Percentiles rank a stretch among this genome's conserved stretches.
phyloP scores from a whole-genome alignment of 2,329 filamentous ascomycete species.

The Raffaelea ambrosiae region DNA sequence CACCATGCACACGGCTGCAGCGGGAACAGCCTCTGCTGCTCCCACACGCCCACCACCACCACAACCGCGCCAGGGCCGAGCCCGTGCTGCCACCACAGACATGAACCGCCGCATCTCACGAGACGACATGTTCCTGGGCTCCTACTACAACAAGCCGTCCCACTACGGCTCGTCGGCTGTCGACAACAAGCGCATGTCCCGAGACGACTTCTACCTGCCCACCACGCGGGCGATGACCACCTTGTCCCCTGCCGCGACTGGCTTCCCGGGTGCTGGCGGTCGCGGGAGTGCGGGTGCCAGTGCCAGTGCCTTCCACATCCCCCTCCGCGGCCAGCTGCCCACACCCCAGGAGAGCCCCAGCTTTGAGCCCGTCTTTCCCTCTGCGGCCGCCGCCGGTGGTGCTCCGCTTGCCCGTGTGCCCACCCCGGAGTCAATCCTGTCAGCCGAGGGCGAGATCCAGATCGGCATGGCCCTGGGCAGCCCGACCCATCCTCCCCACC shows the following conservation, averaged over 20 bases:
- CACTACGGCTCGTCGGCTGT: not conserved
- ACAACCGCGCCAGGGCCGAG: not conserved
- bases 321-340: conserved; percentile 30
- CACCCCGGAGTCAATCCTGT: conserved; percentile 33
- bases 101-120: conserved; percentile 26
- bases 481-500: conserved; percentile 44
- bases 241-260: not conserved
- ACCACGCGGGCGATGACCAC: conserved; percentile 7
- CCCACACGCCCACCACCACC: not conserved
- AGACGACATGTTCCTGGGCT: conserved; percentile 28
- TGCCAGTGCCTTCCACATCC: conserved; percentile 27
- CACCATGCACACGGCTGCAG: not conserved
- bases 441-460: conserved; percentile 34
- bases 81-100: not conserved
- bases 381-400: conserved; percentile 18
- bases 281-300: conserved; percentile 17
- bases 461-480: conserved; percentile 73
- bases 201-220: conserved; percentile 28
- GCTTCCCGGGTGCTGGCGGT: conserved; percentile 15
- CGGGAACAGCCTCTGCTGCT: not conserved
- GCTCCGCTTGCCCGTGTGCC: conserved; percentile 26
- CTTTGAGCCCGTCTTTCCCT: conserved; percentile 8
- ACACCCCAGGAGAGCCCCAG: conserved; percentile 33
- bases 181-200: conserved; percentile 25
- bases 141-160: not conserved